Evolutionary conservation across 2,329 filamentous ascomycete species (phyloP).

Genomic region (Botrytis cinerea): DNA sequence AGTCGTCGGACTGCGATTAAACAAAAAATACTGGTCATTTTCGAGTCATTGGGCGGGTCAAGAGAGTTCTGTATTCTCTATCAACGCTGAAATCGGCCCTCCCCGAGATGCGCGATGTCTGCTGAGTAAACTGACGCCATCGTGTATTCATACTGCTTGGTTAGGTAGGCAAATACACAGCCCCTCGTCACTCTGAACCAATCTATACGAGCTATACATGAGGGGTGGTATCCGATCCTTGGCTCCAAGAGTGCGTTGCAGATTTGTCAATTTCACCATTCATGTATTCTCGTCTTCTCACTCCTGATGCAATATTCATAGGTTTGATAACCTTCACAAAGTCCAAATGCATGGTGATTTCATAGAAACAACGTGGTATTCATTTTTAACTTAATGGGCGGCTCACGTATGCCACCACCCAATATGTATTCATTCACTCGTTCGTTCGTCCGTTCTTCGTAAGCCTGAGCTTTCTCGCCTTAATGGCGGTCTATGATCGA

Average conservation of each 20-base stretch:
- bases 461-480: constrained; percentile 29
- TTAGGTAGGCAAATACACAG: neutral
- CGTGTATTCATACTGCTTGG: neutral
- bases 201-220: neutral
- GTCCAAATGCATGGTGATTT: neutral
- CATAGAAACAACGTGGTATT: constrained; percentile 1
- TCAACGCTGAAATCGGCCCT: neutral
- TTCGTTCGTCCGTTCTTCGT: constrained; percentile 13
- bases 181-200: neutral
- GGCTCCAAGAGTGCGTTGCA: neutral
- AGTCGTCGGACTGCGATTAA: neutral
- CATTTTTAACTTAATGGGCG: constrained; percentile 13
- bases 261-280: neutral
- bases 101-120: neutral
- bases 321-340: neutral
- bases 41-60: neutral
- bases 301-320: neutral
- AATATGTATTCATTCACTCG: constrained; percentile 1
- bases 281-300: constrained; percentile 7
- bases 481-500: constrained; percentile 27
- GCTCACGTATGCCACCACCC: constrained; percentile 13
- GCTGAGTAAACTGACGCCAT: neutral
- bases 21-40: neutral
- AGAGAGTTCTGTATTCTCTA: neutral
- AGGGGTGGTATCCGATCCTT: neutral